These are phyloP conservation scores for Gastroboletus turbinatus DNA, from an alignment of 1,284 basidiomycete species.

Conservation along the genomic window DNA sequence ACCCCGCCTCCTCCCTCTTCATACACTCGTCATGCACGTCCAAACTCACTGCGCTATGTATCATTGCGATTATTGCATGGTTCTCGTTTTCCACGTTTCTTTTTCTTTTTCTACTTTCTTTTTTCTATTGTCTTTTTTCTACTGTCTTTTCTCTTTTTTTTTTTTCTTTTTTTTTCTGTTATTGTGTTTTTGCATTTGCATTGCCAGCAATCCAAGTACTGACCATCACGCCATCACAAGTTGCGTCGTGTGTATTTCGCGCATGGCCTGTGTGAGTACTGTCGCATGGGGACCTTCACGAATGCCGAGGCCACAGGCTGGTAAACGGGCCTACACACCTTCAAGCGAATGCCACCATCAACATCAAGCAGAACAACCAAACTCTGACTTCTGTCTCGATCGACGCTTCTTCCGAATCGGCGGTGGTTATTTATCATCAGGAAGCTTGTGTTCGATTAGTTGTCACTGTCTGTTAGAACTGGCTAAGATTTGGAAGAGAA, in stretches of 20 bases:
- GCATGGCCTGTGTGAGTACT: not conserved
- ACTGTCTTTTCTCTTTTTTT: too few relatives aligned
- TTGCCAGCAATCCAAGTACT: constrained; percentile 21
- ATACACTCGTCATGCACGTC: constrained; percentile 6
- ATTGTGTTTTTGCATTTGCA: constrained; percentile 9
- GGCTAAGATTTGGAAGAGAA: too few relatives aligned
- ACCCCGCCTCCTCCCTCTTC: constrained; percentile 10
- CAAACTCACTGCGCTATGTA: constrained; percentile 29
- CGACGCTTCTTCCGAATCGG: not conserved
- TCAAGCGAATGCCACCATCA: not conserved
- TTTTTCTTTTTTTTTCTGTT: not conserved
- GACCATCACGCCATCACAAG: constrained; percentile 1
- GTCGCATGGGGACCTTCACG: constrained; percentile 1
- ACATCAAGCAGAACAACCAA: not conserved
- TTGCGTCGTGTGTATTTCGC: not conserved
- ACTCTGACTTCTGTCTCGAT: not conserved
- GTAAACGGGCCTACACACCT: not conserved
- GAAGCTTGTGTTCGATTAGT: too few relatives aligned
- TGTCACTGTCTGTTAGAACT: too few relatives aligned
- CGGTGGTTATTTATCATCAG: not conserved
- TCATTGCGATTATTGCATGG: constrained; percentile 28
- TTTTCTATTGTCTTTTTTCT: not conserved
- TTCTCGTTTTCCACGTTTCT: not conserved
- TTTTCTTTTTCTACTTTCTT: not conserved
- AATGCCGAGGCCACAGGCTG: not conserved